Percentiles rank a stretch among this genome's conserved stretches.
Evolutionary conservation across 2,329 filamentous ascomycete species (phyloP).

Genomic region (Teratosphaeria destructans): DNA sequence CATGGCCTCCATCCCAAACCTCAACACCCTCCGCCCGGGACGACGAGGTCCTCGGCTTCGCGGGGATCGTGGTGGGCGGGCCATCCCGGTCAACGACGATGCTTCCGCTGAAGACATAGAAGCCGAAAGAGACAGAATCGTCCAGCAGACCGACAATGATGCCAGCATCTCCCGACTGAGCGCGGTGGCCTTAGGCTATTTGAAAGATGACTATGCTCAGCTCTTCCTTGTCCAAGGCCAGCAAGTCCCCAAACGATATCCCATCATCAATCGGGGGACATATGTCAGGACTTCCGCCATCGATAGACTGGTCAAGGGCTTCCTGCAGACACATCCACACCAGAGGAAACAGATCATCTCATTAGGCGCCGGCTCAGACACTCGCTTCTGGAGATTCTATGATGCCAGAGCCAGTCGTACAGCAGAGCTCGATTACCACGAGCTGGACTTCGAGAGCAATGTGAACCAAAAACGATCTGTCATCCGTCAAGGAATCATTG

Average conservation of each 20-base stretch:
- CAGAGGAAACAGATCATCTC: conserved; percentile 64
- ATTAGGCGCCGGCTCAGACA: conserved; percentile 88
- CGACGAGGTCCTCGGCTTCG: conserved; percentile 37
- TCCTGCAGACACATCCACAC: conserved; percentile 40
- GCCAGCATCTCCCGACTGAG: conserved; percentile 82
- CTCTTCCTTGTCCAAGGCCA: conserved; percentile 49
- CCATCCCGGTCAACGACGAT: conserved; percentile 4
- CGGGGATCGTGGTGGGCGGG: conserved; percentile 35
- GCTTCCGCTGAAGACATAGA: conserved; percentile 18
- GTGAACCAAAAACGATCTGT: conserved; percentile 19
- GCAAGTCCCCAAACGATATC: conserved; percentile 55
- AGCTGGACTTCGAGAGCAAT: conserved; percentile 77
- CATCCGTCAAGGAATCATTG: conserved; percentile 14
- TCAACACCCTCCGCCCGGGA: conserved; percentile 49
- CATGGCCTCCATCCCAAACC: conserved; percentile 57
- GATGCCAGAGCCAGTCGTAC: conserved; percentile 12
- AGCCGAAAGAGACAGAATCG: conserved; percentile 54
- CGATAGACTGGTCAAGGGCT: conserved; percentile 63
- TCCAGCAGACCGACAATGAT: conserved; percentile 87
- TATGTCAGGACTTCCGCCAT: conserved; percentile 81
- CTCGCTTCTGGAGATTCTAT: conserved; percentile 67
- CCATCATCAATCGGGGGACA: conserved; percentile 95
- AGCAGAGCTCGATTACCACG: conserved; percentile 54
- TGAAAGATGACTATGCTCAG: conserved; percentile 68
- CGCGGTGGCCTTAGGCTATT: conserved; percentile 74